These are phyloP conservation scores for Urtica urens DNA, from an alignment of 306 rosid genomes.

Conservation along the genomic window DNA sequence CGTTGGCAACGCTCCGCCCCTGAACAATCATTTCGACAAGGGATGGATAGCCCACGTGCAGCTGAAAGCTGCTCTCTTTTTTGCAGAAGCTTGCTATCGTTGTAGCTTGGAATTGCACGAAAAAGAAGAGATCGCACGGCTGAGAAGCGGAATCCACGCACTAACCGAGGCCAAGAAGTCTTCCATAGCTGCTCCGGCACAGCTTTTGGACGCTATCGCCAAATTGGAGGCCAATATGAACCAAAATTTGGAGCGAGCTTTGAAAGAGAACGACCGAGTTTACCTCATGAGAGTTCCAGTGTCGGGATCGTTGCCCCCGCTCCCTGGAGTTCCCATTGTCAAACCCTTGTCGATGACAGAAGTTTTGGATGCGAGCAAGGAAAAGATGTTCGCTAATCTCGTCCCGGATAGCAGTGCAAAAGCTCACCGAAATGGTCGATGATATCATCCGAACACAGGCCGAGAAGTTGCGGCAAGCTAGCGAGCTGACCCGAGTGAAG, in stretches of 20 bases:
- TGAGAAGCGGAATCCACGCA: conserved; percentile 53
- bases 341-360: conserved; percentile 82
- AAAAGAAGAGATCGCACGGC: conserved; percentile 79
- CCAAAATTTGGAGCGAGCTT: conserved; percentile 81
- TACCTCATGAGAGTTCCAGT: conserved; percentile 94
- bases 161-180: conserved; percentile 57
- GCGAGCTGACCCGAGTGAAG: conserved; percentile 88
- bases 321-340: conserved; percentile 81
- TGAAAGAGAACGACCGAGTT: conserved; percentile 95
- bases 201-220: conserved; percentile 70
- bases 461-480: conserved; percentile 89
- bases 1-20: conserved; percentile 73
- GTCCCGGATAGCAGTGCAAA: conserved; percentile 91
- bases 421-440: conserved; percentile 96
- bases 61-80: conserved; percentile 70
- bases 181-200: conserved; percentile 72
- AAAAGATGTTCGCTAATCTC: conserved; percentile 86
- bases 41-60: conserved; percentile 86
- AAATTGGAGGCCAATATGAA: conserved; percentile 73
- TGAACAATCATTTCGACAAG: conserved; percentile 80
- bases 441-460: conserved; percentile 84
- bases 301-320: conserved; percentile 50
- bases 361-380: conserved; percentile 87
- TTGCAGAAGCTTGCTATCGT: conserved; percentile 82
- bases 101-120: conserved; percentile 78